Percentiles rank a stretch among this genome's conserved stretches.
These are phyloP conservation scores for Plasmodium ovale DNA, from an alignment of 169 alveolate genomes.

Conservation along the genomic window DNA sequence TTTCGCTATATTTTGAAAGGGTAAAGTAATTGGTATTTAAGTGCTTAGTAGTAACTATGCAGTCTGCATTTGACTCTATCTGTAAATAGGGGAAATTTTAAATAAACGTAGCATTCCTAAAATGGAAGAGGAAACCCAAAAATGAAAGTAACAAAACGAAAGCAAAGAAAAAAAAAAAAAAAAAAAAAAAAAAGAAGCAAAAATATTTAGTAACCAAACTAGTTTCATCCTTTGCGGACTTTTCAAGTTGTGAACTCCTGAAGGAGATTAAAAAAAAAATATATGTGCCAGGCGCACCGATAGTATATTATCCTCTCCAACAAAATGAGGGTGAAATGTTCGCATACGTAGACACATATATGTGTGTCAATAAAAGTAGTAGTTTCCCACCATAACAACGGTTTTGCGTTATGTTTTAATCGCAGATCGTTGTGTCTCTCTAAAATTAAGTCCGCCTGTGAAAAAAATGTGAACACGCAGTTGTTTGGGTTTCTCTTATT, in stretches of 20 bases:
- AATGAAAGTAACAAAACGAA: background rate
- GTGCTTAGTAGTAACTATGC: slow-evolving; percentile 29
- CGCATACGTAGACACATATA: background rate
- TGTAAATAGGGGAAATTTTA: too few species aligned
- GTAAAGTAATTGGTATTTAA: slow-evolving; percentile 55
- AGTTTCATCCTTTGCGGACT: slow-evolving; percentile 37
- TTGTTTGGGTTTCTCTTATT: background rate
- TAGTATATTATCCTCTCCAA: background rate
- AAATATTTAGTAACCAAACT: slow-evolving; percentile 30
- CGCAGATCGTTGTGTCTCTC: slow-evolving; percentile 71
- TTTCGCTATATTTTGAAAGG: slow-evolving; percentile 4
- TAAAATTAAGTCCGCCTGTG: slow-evolving; percentile 32
- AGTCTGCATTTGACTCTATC: slow-evolving; percentile 25
- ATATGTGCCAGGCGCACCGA: background rate
- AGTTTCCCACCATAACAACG: slow-evolving; percentile 26
- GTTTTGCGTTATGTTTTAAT: slow-evolving; percentile 51
- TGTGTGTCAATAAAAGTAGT: background rate
- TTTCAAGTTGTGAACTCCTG: slow-evolving; percentile 56
- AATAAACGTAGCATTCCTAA: too few species aligned
- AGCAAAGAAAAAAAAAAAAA: background rate
- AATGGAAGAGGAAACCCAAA: too few species aligned
- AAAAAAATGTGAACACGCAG: background rate
- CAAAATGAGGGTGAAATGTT: background rate
- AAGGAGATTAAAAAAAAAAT: slow-evolving; percentile 7
- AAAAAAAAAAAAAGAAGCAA: background rate